Conservation (phyloP, 495 filamentous ascomycete genomes). For the Alectoria sarmentosa region DNA sequence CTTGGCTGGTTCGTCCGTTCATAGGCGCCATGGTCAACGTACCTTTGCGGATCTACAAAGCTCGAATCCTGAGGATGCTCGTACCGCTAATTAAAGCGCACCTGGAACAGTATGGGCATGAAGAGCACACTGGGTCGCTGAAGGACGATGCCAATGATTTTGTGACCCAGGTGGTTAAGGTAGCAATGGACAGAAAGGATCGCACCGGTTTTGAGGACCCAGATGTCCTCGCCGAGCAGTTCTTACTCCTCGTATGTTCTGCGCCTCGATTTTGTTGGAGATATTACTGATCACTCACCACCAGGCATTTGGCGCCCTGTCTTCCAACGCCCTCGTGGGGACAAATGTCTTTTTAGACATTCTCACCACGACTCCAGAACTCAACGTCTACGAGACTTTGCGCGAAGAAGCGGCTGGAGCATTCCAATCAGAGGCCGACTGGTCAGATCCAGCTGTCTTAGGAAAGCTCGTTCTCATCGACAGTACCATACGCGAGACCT, state of each 20-base stretch:
- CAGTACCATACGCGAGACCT: not conserved
- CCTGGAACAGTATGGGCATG: not conserved
- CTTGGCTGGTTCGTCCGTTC: conserved; percentile 5
- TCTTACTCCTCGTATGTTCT: not conserved
- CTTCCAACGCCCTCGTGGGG: not conserved
- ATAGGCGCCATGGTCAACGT: conserved; percentile 1
- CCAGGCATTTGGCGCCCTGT: conserved; percentile 4
- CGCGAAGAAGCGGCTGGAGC: not conserved
- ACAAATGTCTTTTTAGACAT: conserved; percentile 2
- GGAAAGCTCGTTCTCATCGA: not conserved
- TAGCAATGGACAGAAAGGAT: not conserved
- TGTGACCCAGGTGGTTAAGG: not conserved
- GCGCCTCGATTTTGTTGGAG: too few relatives aligned
- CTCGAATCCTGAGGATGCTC: not conserved
- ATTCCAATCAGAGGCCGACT: not conserved
- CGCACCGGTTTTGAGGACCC: not conserved
- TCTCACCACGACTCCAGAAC: not conserved
- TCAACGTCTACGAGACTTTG: not conserved
- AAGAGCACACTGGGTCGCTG: not conserved
- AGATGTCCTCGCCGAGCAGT: conserved; percentile 8
- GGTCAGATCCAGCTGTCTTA: not conserved
- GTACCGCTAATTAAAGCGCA: not conserved
- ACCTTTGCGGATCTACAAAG: not conserved
- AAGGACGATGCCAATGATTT: conserved; percentile 3
- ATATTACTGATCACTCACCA: not conserved